Percentiles rank a stretch among this genome's conserved stretches.
Conservation (phyloP, 257 asterid species). For the Ligustrum vulgare region DNA sequence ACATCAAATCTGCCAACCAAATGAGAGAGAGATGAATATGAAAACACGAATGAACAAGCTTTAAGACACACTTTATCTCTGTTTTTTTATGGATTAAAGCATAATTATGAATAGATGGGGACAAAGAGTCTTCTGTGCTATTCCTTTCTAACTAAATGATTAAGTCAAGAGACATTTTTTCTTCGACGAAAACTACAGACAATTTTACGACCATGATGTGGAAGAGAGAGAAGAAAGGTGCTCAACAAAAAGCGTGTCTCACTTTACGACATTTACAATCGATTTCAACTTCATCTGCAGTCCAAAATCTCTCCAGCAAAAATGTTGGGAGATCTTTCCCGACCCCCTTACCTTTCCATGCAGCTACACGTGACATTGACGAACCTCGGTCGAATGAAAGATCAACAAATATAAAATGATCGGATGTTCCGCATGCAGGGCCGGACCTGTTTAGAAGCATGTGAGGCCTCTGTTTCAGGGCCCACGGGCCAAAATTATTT, state of each 20-base stretch:
- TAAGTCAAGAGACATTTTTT: not conserved
- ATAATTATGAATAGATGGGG: not conserved
- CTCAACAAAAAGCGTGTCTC: not conserved
- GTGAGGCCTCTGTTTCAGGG: no score
- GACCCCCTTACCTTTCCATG: not conserved
- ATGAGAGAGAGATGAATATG: not conserved
- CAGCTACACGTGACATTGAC: not conserved
- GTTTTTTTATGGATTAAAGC: not conserved
- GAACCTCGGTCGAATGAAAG: not conserved
- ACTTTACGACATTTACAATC: not conserved
- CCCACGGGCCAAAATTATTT: no score
- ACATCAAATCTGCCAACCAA: not conserved
- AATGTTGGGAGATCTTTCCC: not conserved
- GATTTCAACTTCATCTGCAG: not conserved
- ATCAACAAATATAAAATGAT: not conserved
- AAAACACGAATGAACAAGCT: not conserved
- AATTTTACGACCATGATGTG: not conserved
- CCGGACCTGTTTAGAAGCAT: no score
- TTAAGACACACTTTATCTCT: not conserved
- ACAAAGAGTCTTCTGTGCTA: not conserved
- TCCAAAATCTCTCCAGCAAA: not conserved
- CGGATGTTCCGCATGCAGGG: not conserved
- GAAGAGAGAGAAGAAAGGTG: not conserved
- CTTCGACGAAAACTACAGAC: not conserved
- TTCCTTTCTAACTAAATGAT: not conserved